Conservation (phyloP, 2,329 filamentous ascomycete genomes). For the Lasiodiplodia citricola region DNA sequence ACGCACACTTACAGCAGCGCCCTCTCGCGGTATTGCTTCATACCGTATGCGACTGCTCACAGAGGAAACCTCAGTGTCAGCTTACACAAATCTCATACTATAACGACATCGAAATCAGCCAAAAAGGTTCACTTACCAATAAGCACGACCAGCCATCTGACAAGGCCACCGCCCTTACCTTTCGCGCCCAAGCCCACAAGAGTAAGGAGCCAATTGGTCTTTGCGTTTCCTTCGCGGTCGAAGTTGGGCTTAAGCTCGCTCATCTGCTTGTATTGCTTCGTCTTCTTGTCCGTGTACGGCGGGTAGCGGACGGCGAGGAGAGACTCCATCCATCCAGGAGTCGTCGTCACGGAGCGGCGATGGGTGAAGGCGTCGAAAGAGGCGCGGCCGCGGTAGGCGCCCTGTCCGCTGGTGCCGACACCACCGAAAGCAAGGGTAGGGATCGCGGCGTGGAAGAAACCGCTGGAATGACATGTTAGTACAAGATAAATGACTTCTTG, state of each 20-base stretch:
- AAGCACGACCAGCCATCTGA: slow-evolving; percentile 19
- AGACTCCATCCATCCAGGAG: slow-evolving; percentile 70
- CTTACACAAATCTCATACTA: neutral
- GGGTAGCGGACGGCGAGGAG: slow-evolving; percentile 71
- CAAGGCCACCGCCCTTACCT: slow-evolving; percentile 19
- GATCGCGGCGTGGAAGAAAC: slow-evolving; percentile 73
- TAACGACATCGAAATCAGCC: neutral
- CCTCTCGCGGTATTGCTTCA: slow-evolving; percentile 9
- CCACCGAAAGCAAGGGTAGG: slow-evolving; percentile 80
- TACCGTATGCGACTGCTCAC: slow-evolving; percentile 7
- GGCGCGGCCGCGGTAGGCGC: slow-evolving; percentile 78
- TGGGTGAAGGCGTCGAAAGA: slow-evolving; percentile 73
- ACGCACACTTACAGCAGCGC: neutral
- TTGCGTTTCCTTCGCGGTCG: slow-evolving; percentile 59
- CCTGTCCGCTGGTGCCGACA: slow-evolving; percentile 78
- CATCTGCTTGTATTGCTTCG: slow-evolving; percentile 57
- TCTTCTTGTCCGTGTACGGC: slow-evolving; percentile 62
- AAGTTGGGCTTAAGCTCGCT: slow-evolving; percentile 63
- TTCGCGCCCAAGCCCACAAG: slow-evolving; percentile 25
- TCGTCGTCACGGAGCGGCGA: slow-evolving; percentile 63
- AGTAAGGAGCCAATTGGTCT: slow-evolving; percentile 36
- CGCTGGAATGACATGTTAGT: slow-evolving; percentile 32
- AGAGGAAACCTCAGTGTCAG: neutral
- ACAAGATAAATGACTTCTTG: neutral
- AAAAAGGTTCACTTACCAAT: slow-evolving; percentile 21